Percentiles rank a stretch among this genome's conserved stretches.
phyloP scores from a whole-genome alignment of 768 basidiomycete species.

The Tulasnella sp. region DNA sequence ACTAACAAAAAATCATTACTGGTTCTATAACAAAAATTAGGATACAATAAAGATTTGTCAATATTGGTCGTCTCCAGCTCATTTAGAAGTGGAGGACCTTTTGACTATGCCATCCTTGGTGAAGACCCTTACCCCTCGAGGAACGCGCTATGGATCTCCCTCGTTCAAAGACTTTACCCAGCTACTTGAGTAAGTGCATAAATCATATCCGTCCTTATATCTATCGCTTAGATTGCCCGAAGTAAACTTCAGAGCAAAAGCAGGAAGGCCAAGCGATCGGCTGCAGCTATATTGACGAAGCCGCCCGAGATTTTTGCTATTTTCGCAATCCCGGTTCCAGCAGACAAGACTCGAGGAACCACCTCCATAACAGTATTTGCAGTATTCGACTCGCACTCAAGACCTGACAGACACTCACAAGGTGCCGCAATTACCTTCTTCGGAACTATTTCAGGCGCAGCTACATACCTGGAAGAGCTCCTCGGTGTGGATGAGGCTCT shows the following conservation, averaged over 20 bases:
- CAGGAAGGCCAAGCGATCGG: not conserved
- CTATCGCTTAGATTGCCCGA: not conserved
- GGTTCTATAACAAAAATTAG: constrained; percentile 35
- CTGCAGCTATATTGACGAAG: constrained; percentile 56
- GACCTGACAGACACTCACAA: constrained; percentile 50
- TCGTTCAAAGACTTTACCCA: not conserved
- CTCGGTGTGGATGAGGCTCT: constrained; percentile 24
- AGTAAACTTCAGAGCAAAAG: not conserved
- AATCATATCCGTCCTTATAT: not conserved
- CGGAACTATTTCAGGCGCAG: constrained; percentile 8
- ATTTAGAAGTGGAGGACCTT: constrained; percentile 58
- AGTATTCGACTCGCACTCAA: constrained; percentile 65
- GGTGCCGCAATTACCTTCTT: constrained; percentile 58
- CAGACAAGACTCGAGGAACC: not conserved
- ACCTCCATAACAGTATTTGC: constrained; percentile 43
- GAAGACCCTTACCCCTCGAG: constrained; percentile 33
- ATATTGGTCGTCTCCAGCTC: constrained; percentile 50
- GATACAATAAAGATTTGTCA: constrained; percentile 55
- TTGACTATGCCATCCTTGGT: constrained; percentile 48
- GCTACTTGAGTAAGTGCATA: not conserved
- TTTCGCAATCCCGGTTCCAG: constrained; percentile 37
- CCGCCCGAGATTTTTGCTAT: constrained; percentile 66
- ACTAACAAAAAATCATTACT: no score
- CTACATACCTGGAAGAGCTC: constrained; percentile 24
- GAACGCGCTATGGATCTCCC: constrained; percentile 1